Conservation (phyloP, 768 basidiomycete species). For the Mycena latifolia region DNA sequence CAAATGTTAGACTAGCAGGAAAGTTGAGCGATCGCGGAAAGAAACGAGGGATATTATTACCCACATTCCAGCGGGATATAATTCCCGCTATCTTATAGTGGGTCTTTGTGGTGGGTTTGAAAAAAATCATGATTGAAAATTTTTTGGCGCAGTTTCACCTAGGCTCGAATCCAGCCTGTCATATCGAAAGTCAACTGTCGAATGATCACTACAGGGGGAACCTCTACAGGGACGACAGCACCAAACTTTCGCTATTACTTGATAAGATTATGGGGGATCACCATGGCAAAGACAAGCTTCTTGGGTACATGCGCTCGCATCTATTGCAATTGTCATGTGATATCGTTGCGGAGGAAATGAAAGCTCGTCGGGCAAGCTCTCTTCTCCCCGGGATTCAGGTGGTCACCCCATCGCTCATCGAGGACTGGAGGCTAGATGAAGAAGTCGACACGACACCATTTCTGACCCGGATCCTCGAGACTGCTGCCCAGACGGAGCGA, state of each 20-base stretch:
- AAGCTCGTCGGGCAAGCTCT: background rate
- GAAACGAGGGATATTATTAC: no score
- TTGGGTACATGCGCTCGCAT: background rate
- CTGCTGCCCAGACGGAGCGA: conserved; percentile 14
- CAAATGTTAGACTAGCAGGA: no score
- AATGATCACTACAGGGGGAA: conserved; percentile 4
- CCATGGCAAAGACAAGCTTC: background rate
- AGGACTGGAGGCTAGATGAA: conserved; percentile 4
- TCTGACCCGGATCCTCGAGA: conserved; percentile 1
- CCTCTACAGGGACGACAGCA: conserved; percentile 3
- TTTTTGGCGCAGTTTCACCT: no score
- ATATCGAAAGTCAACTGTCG: no score
- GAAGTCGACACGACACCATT: conserved; percentile 4
- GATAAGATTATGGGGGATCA: conserved; percentile 3
- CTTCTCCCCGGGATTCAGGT: conserved; percentile 1
- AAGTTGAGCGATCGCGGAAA: no score
- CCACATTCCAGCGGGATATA: no score
- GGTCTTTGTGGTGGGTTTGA: no score
- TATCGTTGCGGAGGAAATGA: background rate
- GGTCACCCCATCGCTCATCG: conserved; percentile 7
- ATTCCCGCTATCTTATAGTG: no score
- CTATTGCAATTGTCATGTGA: background rate
- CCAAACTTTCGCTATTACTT: background rate
- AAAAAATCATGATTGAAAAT: no score
- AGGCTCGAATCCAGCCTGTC: no score